These are phyloP conservation scores for Apiospora phragmitis DNA, from an alignment of 2,329 filamentous ascomycete species.

Conservation along the genomic window DNA sequence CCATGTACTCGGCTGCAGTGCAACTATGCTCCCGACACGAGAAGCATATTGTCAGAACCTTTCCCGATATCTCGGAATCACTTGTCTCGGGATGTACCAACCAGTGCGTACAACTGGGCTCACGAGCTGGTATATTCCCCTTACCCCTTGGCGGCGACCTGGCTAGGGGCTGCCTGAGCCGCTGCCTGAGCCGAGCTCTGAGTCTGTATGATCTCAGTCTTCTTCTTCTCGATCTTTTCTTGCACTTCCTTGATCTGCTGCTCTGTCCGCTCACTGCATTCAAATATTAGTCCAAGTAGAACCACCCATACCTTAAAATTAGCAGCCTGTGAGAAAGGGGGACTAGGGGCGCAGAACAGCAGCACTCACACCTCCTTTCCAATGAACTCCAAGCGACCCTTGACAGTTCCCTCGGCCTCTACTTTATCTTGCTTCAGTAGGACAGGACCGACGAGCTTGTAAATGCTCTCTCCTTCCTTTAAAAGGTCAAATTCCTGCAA, in stretches of 20 bases:
- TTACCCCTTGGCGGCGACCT: conserved; percentile 28
- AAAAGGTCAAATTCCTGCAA: conserved; percentile 77
- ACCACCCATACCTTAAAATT: not conserved
- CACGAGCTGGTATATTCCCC: not conserved
- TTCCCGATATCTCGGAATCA: not conserved
- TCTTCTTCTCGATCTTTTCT: conserved; percentile 59
- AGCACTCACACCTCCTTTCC: conserved; percentile 80
- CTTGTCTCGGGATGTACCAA: no score
- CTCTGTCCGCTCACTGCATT: conserved; percentile 37
- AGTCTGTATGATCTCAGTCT: conserved; percentile 58
- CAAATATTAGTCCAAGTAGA: conserved; percentile 6
- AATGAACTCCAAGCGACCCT: conserved; percentile 89
- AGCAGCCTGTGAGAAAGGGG: not conserved
- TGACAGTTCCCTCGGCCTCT: conserved; percentile 88
- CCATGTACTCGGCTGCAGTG: not conserved
- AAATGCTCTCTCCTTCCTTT: conserved; percentile 83
- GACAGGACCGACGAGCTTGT: conserved; percentile 92
- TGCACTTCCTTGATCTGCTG: conserved; percentile 56
- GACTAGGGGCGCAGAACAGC: not conserved
- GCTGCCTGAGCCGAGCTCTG: conserved; percentile 51
- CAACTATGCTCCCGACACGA: not conserved
- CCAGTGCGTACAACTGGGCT: no score
- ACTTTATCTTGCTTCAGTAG: conserved; percentile 91
- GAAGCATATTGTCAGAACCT: not conserved
- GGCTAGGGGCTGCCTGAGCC: conserved; percentile 31